These are phyloP conservation scores for Nakazawaea molendinolei DNA, from an alignment of 805 yeast species.

Conservation along the genomic window DNA sequence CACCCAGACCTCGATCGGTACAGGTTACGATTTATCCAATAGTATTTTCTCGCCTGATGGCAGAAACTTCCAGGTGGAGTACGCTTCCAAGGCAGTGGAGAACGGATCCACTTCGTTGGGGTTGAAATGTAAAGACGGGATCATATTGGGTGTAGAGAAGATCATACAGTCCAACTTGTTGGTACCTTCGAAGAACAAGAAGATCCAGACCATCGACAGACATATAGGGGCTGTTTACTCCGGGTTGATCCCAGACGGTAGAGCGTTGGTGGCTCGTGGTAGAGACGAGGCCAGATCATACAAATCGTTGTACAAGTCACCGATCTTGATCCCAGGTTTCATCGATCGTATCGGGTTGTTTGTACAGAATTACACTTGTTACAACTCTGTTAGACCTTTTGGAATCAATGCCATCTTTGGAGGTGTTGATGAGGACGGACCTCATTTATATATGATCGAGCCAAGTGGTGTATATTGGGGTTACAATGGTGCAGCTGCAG, in stretches of 20 bases:
- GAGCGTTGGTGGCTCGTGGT: constrained; percentile 86
- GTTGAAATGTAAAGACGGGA: constrained; percentile 85
- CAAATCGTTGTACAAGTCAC: constrained; percentile 67
- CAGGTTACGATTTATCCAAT: constrained; percentile 97
- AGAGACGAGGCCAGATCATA: constrained; percentile 85
- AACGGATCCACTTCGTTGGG: constrained; percentile 96
- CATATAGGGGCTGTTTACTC: constrained; percentile 94
- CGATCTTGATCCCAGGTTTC: constrained; percentile 74
- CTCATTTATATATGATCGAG: constrained; percentile 93
- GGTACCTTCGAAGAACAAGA: constrained; percentile 81
- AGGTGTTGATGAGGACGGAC: constrained; percentile 85
- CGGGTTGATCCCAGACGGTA: constrained; percentile 94
- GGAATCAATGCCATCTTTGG: constrained; percentile 92
- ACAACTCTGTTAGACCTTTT: constrained; percentile 96
- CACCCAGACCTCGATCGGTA: constrained; percentile 83
- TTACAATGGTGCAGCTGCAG: constrained; percentile 93
- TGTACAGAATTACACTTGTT: constrained; percentile 92
- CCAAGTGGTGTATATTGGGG: constrained; percentile 99
- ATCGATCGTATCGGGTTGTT: constrained; percentile 85
- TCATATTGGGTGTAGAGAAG: constrained; percentile 97
- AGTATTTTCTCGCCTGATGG: constrained; percentile 94
- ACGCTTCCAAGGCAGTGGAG: constrained; percentile 96
- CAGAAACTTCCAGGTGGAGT: constrained; percentile 94
- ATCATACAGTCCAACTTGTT: constrained; percentile 78
- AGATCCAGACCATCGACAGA: constrained; percentile 89